Percentiles rank a stretch among this genome's conserved stretches.
phyloP scores from a whole-genome alignment of 176 grass and related monocot genomes.

The Eragrostis curvula region DNA sequence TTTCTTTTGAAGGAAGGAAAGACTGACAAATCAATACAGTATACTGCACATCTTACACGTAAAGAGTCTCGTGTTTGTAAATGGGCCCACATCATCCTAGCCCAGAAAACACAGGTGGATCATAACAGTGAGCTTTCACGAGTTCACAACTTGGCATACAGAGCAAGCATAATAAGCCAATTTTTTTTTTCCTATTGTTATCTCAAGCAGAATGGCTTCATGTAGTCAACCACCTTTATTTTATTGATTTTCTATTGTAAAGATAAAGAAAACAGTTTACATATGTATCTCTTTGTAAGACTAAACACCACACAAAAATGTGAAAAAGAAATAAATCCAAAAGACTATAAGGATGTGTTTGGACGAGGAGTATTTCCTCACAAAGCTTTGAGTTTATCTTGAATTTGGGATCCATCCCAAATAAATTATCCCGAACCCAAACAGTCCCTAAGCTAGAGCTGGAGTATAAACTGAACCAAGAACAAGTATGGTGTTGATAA shows the following conservation, averaged over 20 bases:
- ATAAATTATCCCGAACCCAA: background rate
- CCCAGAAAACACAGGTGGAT: no score
- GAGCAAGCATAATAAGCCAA: background rate
- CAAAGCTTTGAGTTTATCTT: no score
- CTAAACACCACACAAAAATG: background rate
- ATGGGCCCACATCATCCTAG: no score
- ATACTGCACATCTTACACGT: no score
- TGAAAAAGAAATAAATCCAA: background rate
- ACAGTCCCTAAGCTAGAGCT: background rate
- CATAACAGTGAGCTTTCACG: no score
- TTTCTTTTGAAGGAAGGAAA: no score
- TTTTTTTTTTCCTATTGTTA: no score
- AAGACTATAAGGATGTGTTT: background rate
- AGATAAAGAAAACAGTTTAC: background rate
- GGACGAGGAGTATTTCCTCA: background rate
- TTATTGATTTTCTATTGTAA: background rate
- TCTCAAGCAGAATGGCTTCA: no score
- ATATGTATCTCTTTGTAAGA: background rate
- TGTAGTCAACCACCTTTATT: background rate
- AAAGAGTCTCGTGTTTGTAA: no score
- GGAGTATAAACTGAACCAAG: constrained; percentile 41
- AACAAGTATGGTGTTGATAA: constrained; percentile 27
- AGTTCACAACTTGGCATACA: no score
- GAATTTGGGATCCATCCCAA: no score
- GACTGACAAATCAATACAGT: no score